These are phyloP conservation scores for Suillus placidus DNA, from an alignment of 768 basidiomycete species.

Conservation along the genomic window DNA sequence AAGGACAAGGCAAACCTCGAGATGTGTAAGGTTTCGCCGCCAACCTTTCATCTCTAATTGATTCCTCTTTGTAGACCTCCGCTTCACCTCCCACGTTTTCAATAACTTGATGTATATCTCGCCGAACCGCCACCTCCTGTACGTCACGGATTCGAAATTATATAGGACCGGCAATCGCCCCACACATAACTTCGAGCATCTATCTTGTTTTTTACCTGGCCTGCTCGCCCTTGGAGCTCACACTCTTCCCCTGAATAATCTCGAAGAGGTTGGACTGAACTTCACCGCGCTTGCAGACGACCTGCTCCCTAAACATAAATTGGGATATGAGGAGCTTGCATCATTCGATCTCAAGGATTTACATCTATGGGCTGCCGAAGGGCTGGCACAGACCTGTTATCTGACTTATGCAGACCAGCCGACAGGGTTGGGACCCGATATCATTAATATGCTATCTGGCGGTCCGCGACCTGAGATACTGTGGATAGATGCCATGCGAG, in stretches of 20 bases:
- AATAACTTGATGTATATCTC: slow-evolving; percentile 69
- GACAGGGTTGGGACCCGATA: slow-evolving; percentile 70
- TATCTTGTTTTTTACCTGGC: slow-evolving; percentile 80
- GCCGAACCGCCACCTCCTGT: slow-evolving; percentile 64
- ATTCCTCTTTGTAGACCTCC: slow-evolving; percentile 48
- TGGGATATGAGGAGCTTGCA: slow-evolving; percentile 42
- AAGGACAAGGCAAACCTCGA: slow-evolving; percentile 61
- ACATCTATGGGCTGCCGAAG: slow-evolving; percentile 77
- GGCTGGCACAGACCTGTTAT: slow-evolving; percentile 73
- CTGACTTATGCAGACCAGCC: slow-evolving; percentile 71
- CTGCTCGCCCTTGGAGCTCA: slow-evolving; percentile 72
- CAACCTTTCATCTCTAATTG: slow-evolving; percentile 2
- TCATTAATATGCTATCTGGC: slow-evolving; percentile 38
- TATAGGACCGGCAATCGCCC: slow-evolving; percentile 35
- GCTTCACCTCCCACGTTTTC: slow-evolving; percentile 61
- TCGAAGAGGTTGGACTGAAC: slow-evolving; percentile 51
- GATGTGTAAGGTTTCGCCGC: slow-evolving; percentile 55
- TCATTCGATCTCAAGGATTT: slow-evolving; percentile 59
- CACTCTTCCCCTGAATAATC: slow-evolving; percentile 58
- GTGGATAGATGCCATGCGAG: slow-evolving; percentile 40
- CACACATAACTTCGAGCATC: slow-evolving; percentile 65
- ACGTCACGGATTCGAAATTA: slow-evolving; percentile 57
- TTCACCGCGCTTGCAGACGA: slow-evolving; percentile 38
- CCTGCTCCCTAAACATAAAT: slow-evolving; percentile 22
- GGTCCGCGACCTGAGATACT: slow-evolving; percentile 25